Base-by-base conservation (phyloP, 371 early-diverging fungal genomes). In the Mortierella sp. region DNA sequence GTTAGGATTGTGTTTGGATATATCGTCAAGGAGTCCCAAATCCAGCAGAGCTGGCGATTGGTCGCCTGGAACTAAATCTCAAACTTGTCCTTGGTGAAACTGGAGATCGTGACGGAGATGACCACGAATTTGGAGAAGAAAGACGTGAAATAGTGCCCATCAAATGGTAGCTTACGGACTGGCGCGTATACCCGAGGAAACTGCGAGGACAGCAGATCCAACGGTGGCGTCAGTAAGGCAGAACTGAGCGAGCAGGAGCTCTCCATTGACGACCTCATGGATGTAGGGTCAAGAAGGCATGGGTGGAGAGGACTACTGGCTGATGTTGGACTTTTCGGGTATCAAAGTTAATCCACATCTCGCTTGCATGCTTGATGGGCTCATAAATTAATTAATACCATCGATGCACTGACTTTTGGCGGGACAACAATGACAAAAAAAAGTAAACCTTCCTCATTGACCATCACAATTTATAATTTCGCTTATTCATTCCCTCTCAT, bases 1-100 rank as follows among this genome's bases (percentile, higher is more conserved):
- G 53, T 61, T 2, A 66, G 72, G 22, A 67, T 66, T 36, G 62
- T 72, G 72, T 72, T 72, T 67, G 72, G 67, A 33, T 72, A 72
- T 32, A 28, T 72, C 40, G 57, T 47, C 16, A 59, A 45, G 24
- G 72, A 38, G 11, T 72, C 24, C 72, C 72, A 0, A 62, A 66
- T 13, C 60, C 67, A 43, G n/a, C 55, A 22, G 72, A 67, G 3
- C 11, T 72, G 16, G 58, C n/a, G 7, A 67, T 72, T 1, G 9
- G 16, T 40, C 38, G 72, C 2, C 11, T 7, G 16, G 24, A 21
- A 15, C 38, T 72, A 22, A 33, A 66, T 13, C 15, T 72, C 57
- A 61, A 60, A 10, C 50, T 65, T 28, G 11, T 50, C 57, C 33
- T 33, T 72, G 21, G 61, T 67, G 11, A 40, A 41, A 8, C 21